Percentiles rank a stretch among this genome's conserved stretches.
Evolutionary conservation across 2,329 filamentous ascomycete genomes (phyloP).

Genomic region (Penicillium crustosum): DNA sequence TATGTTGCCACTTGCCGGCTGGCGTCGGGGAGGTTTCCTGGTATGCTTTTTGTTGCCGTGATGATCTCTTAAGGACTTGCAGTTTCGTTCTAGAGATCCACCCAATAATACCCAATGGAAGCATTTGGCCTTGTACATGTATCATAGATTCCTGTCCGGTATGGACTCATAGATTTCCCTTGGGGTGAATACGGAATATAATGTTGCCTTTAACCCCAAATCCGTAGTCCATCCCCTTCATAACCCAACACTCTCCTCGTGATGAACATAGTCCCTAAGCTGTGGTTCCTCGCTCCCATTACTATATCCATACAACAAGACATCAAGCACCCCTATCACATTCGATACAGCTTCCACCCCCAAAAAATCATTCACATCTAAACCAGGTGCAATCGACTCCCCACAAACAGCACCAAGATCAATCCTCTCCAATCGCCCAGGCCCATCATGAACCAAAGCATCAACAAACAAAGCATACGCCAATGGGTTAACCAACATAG

Average conservation of each 20-base stretch:
- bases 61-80: constrained; percentile 8
- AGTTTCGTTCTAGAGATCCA: constrained; percentile 19
- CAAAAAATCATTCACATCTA: background rate
- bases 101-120: constrained; percentile 26
- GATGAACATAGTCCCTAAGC: background rate
- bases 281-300: background rate
- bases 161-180: background rate
- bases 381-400: constrained; percentile 1
- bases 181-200: background rate
- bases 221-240: background rate
- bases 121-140: constrained; percentile 15
- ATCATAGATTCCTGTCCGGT: background rate
- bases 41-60: constrained; percentile 11
- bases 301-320: constrained; percentile 1
- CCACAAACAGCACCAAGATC: constrained; percentile 2
- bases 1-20: background rate
- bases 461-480: constrained; percentile 8
- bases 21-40: constrained; percentile 10
- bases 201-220: background rate
- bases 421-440: constrained; percentile 6
- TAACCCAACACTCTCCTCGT: background rate
- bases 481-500: constrained; percentile 3
- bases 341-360: constrained; percentile 5
- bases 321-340: constrained; percentile 1
- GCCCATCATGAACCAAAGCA: constrained; percentile 7